Percentiles rank a stretch among this genome's conserved stretches.
Conservation (phyloP, 1,139 yeast species). For the Pichia sp. region DNA sequence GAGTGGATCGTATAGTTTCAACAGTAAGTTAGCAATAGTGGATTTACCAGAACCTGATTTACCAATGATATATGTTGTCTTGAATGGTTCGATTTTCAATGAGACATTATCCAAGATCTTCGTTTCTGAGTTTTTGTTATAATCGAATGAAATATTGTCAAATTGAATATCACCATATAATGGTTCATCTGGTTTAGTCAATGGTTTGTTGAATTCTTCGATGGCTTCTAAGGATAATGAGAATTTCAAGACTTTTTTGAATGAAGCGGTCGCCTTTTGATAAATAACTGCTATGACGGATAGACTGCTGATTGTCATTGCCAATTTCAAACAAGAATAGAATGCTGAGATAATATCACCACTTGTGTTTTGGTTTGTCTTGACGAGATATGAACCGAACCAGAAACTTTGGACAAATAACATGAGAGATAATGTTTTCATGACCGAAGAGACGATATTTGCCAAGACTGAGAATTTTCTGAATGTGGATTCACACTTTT, state of each 20-base stretch:
- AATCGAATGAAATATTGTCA: slow-evolving; percentile 54
- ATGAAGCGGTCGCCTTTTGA: slow-evolving; percentile 65
- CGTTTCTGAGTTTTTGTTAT: slow-evolving; percentile 41
- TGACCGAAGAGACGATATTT: slow-evolving; percentile 55
- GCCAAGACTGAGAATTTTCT: slow-evolving; percentile 46
- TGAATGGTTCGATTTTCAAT: slow-evolving; percentile 44
- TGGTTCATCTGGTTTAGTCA: slow-evolving; percentile 20
- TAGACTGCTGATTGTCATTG: slow-evolving; percentile 52
- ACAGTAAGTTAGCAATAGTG: slow-evolving; percentile 62
- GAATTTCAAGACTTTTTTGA: slow-evolving; percentile 39
- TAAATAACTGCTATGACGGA: slow-evolving; percentile 54
- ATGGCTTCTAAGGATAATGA: slow-evolving; percentile 21
- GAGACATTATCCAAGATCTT: slow-evolving; percentile 41
- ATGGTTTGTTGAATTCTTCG: slow-evolving; percentile 13
- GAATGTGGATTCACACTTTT: slow-evolving; percentile 47
- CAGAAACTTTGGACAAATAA: slow-evolving; percentile 93
- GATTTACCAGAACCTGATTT: slow-evolving; percentile 93
- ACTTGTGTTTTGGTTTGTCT: slow-evolving; percentile 45
- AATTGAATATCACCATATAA: slow-evolving; percentile 48
- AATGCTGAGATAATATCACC: slow-evolving; percentile 80
- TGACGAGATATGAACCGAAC: slow-evolving; percentile 75
- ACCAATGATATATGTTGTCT: slow-evolving; percentile 69
- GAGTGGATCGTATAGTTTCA: slow-evolving; percentile 49
- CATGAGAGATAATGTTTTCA: slow-evolving; percentile 57
- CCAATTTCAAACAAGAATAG: slow-evolving; percentile 72